phyloP scores from a whole-genome alignment of 2,329 filamentous ascomycete species.

The Hortaea sp. region DNA sequence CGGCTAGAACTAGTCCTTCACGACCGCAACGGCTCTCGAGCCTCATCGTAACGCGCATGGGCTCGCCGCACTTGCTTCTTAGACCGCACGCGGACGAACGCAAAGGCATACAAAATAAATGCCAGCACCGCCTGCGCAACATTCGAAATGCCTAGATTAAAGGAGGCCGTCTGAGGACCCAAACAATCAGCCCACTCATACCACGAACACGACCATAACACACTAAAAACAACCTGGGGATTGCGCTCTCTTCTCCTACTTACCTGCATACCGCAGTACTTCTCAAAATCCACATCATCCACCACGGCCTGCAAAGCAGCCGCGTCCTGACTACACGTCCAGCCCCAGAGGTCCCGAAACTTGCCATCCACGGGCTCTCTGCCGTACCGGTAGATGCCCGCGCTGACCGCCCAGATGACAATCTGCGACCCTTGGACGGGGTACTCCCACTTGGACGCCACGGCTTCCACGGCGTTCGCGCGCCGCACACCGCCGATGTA shows the following conservation, averaged over 20 bases:
- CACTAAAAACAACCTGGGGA: too few relatives aligned
- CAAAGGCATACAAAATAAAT: slow-evolving; percentile 22
- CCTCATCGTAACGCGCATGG: background rate
- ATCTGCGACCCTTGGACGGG: slow-evolving; percentile 24
- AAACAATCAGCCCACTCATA: background rate
- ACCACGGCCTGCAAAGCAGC: slow-evolving; percentile 29
- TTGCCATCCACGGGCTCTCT: slow-evolving; percentile 26
- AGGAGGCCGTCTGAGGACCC: slow-evolving; percentile 21
- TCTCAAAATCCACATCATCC: slow-evolving; percentile 26
- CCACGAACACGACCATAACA: background rate
- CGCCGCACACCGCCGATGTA: slow-evolving; percentile 23
- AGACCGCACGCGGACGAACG: slow-evolving; percentile 16
- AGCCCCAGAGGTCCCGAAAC: slow-evolving; percentile 33
- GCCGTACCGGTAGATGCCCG: slow-evolving; percentile 26
- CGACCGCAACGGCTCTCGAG: background rate
- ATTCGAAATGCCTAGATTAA: slow-evolving; percentile 28
- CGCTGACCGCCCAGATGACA: slow-evolving; percentile 27
- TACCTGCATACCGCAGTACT: slow-evolving; percentile 29
- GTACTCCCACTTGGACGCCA: slow-evolving; percentile 23
- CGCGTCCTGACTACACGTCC: slow-evolving; percentile 29
- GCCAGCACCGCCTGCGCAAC: slow-evolving; percentile 22
- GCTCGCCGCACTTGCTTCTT: slow-evolving; percentile 22
- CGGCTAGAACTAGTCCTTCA: background rate
- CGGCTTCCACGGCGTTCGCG: slow-evolving; percentile 25
- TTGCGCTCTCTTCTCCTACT: slow-evolving; percentile 1